Evolutionary conservation across 768 basidiomycete genomes (phyloP).

Genomic region (Lactarius akahatsu): DNA sequence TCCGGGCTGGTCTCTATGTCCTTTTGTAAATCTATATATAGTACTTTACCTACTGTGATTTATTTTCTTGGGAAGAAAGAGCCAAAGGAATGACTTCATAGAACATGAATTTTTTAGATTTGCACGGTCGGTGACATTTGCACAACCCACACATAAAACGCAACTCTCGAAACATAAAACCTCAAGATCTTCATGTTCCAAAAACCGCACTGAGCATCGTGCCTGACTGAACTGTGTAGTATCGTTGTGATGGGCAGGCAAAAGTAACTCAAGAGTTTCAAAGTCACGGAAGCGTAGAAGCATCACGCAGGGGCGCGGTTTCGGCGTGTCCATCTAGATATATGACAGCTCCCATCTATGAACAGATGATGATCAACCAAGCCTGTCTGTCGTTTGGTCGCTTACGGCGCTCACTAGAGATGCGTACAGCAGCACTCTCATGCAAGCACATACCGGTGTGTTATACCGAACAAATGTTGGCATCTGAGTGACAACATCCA

Average conservation of each 20-base stretch:
- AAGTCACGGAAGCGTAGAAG: neutral
- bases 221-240: neutral
- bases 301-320: neutral
- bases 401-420: neutral
- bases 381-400: neutral
- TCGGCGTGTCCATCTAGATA: neutral
- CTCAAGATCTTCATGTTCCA: neutral
- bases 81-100: too few species aligned
- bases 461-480: neutral
- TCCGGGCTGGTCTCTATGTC: too few species aligned
- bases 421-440: neutral
- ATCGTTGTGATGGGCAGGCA: neutral
- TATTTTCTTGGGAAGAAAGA: too few species aligned
- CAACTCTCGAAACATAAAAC: neutral
- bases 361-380: neutral
- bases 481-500: neutral
- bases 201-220: neutral
- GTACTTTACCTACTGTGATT: too few species aligned
- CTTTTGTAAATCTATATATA: too few species aligned
- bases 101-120: too few species aligned
- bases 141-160: neutral
- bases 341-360: neutral
- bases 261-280: neutral
- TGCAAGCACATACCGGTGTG: neutral
- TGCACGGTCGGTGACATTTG: too few species aligned